Evolutionary conservation across 2,329 filamentous ascomycete species (phyloP), one percentile per base, ranked within the genome.

Genomic region (Xylariaceae sp.): DNA sequence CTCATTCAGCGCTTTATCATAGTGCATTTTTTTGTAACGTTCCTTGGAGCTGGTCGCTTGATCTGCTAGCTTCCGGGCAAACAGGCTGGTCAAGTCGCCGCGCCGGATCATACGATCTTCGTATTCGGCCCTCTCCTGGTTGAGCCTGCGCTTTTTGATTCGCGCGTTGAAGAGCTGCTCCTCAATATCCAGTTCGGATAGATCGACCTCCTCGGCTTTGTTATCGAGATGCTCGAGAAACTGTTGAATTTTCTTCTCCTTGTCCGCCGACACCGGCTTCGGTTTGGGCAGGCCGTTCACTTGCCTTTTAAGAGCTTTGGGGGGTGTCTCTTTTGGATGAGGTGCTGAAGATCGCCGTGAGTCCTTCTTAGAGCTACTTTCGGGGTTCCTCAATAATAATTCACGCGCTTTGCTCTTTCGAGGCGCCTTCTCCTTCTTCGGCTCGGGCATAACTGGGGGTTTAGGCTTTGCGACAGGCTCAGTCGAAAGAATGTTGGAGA

Each of bases 401-500:
- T 77, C 75, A 16, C 79, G 74, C 15, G 76, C 74, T 63, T 80
- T 81, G 21, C 73, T 76, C 60, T 71, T 74, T 29, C 71, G 67
- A 30, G 70, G 65, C 2, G 69, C 62, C 53, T 69, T 69, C 48
- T 69, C 63, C 52, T 72, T 73, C 44, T 72, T 70, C 1, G 51
- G 34, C 54, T 75, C 72, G 34, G 66, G 53, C 62, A 71, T 69
- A 59, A 70, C 65, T 22, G 66, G 63, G 7, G 66, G 61, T 47
- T 68, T 79, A 7, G 80, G 77, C 56, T 78, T 78, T 2, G 78
- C 75, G 37, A 82, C 78, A 49, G 87, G 84, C 52, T 90, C 86
- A 51, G 88, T 91, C 3, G 90, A 92, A 41, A 97, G 85, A 55
- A 97, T 95, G 68, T 92, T 96, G 61, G 90, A 94, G 67, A 97